Percentiles rank a stretch among this genome's conserved stretches.
These are phyloP conservation scores for Auriscalpium vulgare DNA, from an alignment of 768 basidiomycete species.

Conservation along the genomic window DNA sequence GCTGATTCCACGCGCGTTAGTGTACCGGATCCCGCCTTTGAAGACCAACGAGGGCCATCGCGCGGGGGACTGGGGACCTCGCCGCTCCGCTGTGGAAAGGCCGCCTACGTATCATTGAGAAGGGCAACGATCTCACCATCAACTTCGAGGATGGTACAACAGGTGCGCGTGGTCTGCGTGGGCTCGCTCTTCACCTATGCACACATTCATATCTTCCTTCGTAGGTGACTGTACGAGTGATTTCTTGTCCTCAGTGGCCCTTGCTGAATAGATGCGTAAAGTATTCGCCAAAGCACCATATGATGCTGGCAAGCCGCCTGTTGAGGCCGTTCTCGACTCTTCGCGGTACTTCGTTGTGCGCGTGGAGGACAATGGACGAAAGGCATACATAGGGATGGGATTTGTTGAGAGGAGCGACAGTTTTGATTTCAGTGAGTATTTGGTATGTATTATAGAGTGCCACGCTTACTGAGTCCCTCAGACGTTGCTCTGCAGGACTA, in stretches of 20 bases:
- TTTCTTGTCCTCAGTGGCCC: too few relatives aligned
- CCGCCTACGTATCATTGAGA: conserved; percentile 77
- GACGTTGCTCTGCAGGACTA: conserved; percentile 85
- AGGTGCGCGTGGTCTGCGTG: conserved; percentile 50
- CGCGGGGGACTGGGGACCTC: conserved; percentile 89
- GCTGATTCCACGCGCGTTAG: conserved; percentile 31
- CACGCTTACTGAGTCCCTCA: conserved; percentile 19
- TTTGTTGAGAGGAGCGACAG: conserved; percentile 84
- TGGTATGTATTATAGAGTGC: conserved; percentile 1
- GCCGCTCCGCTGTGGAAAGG: conserved; percentile 86
- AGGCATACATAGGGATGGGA: conserved; percentile 92
- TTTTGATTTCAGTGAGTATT: conserved; percentile 79
- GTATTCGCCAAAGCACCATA: conserved; percentile 88
- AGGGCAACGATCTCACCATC: conserved; percentile 55
- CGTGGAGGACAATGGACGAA: conserved; percentile 80
- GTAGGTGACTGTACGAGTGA: conserved; percentile 60
- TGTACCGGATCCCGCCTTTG: conserved; percentile 87
- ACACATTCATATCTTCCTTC: background rate
- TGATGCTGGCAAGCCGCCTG: conserved; percentile 65
- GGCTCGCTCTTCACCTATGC: conserved; percentile 2
- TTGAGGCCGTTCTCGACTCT: conserved; percentile 95
- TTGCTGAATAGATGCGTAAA: conserved; percentile 17
- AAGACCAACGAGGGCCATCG: conserved; percentile 85
- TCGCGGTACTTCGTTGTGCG: conserved; percentile 92
- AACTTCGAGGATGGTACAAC: conserved; percentile 76